phyloP scores from a whole-genome alignment of 202 grass and related monocot genomes.

The Elaeis oleifera region DNA sequence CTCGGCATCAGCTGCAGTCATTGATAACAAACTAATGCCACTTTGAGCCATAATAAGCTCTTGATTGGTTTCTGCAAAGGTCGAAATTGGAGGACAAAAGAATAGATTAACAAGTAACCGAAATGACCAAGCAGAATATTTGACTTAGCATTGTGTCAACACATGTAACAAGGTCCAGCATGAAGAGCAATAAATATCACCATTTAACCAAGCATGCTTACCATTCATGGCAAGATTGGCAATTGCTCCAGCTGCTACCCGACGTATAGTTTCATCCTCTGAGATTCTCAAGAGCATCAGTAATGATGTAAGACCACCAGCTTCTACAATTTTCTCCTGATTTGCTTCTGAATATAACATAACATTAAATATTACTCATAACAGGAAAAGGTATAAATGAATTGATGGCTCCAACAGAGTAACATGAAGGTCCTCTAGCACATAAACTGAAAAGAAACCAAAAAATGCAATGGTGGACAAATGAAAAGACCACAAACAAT shows the following conservation, averaged over 20 bases:
- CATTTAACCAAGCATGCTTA: conserved; percentile 19
- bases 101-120: neutral
- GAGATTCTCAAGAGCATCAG: conserved; percentile 88
- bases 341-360: conserved; percentile 77
- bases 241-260: conserved; percentile 97
- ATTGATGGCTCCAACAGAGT: no score
- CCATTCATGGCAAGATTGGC: conserved; percentile 99
- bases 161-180: no score
- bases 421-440: no score
- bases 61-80: conserved; percentile 86
- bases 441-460: no score
- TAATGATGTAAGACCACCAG: conserved; percentile 87
- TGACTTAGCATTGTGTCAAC: no score
- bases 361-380: neutral
- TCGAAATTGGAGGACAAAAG: neutral
- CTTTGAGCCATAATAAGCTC: conserved; percentile 98
- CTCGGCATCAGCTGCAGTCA: conserved; percentile 92
- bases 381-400: neutral
- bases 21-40: conserved; percentile 79
- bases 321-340: conserved; percentile 99
- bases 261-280: conserved; percentile 87
- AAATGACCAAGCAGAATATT: neutral
- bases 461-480: no score
- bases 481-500: no score
- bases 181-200: no score